These are phyloP conservation scores for Solanum bukasovii DNA, from an alignment of 257 asterid genomes.

Conservation along the genomic window DNA sequence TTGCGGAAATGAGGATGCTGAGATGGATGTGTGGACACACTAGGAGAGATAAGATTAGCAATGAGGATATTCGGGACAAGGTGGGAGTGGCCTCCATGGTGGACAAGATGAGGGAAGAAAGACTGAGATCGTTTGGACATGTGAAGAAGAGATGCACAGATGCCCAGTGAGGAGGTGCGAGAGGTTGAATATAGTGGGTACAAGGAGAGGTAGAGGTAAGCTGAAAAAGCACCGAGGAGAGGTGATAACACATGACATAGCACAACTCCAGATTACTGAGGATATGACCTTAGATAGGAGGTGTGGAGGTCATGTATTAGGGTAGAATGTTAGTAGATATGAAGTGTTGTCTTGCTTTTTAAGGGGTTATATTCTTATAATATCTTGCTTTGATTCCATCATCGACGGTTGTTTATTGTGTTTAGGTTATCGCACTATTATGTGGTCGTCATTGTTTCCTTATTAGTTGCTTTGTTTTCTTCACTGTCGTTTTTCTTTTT, in stretches of 20 bases:
- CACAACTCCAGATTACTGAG: neutral
- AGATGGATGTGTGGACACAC: neutral
- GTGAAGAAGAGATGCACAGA: neutral
- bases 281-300: neutral
- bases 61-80: neutral
- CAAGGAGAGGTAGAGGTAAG: neutral
- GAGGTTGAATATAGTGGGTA: neutral
- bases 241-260: neutral
- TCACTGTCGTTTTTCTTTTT: neutral
- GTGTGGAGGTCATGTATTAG: neutral
- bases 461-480: neutral
- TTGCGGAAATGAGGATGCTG: neutral
- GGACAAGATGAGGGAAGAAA: neutral
- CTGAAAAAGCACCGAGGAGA: neutral
- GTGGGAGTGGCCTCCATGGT: neutral
- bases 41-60: neutral
- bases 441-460: neutral
- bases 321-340: neutral
- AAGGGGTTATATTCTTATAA: neutral
- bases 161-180: neutral
- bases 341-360: neutral
- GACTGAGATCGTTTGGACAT: neutral
- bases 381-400: neutral
- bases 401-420: neutral
- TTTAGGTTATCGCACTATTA: neutral